Evolutionary conservation across 257 asterid species (phyloP), one percentile per base, ranked within the genome.

Genomic region (Ajuga chamaepitys): DNA sequence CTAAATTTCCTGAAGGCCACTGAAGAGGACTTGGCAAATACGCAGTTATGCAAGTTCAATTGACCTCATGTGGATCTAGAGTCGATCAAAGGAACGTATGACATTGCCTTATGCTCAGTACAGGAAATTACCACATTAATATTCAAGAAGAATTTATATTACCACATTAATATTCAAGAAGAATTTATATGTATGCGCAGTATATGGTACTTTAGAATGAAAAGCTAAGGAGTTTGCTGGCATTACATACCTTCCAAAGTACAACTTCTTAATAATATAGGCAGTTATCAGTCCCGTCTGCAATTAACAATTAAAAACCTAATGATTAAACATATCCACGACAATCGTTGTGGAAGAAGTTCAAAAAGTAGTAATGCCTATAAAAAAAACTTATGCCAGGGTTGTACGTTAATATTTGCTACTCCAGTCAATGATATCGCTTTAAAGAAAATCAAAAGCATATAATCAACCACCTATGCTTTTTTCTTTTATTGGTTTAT

Each of bases 251-350:
- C 92, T 90, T 70, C 85, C 87, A 22, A 62, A 71, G 65, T 72
- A 79, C 70, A 87, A 32, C 75, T 71, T 82, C 46, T 78, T 82
- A 25, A 82, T 80, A 20, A 84, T 65, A 69, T 67, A 90, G 9
- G 97, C 95, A 78, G 89, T 73, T 2, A 87, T 82, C 85, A 90
- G 62, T 12, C 97, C 97, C 58, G 71, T 65, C 95, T 89, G 86
- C 81, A 80, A 30, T 57, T 30, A 52, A 26, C 34, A 66, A 63
- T 48, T 51, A 40, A 56, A 64, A 28, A 56, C 50, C 47, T 48
- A 55, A 61, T 34, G 56, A 68, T 55, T 53, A 69, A 53, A 24
- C 28, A 35, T 35, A 21, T 37, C 21, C 34, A 47, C 17, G 20
- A 54, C 10, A 24, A 40, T 4, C 38, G 21, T 42, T 10, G 32